Evolutionary conservation across 768 basidiomycete genomes (phyloP).

Genomic region (Lactarius deliciosus): DNA sequence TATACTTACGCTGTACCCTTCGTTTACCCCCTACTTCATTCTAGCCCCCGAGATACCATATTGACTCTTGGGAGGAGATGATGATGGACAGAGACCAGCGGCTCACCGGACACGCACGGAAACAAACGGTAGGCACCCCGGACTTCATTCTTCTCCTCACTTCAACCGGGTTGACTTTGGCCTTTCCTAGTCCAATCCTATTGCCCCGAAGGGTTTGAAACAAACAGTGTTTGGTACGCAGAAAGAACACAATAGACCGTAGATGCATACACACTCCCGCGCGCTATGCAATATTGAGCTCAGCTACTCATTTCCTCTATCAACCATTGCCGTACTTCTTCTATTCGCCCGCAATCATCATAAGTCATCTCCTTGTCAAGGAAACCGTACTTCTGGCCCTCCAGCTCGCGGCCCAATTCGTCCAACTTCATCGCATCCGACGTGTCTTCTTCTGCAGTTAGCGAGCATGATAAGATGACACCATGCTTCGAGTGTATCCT

Average conservation of each 20-base stretch:
- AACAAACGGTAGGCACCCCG: conserved; percentile 68
- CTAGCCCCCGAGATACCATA: conserved; percentile 78
- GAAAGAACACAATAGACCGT: conserved; percentile 30
- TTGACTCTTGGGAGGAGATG: conserved; percentile 93
- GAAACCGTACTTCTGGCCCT: conserved; percentile 43
- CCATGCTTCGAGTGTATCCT: conserved; percentile 66
- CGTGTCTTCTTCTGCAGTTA: conserved; percentile 27
- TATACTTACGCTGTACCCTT: conserved; percentile 4
- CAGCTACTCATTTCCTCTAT: conserved; percentile 35
- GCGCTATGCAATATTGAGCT: conserved; percentile 5
- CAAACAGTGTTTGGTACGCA: conserved; percentile 73
- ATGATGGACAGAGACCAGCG: conserved; percentile 92
- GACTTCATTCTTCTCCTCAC: conserved; percentile 1
- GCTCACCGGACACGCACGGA: conserved; percentile 82
- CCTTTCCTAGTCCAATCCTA: conserved; percentile 55
- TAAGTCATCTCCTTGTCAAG: conserved; percentile 33
- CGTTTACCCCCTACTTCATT: background rate
- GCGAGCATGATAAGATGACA: conserved; percentile 50
- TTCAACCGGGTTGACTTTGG: background rate
- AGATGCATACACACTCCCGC: conserved; percentile 1
- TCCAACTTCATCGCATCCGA: conserved; percentile 31
- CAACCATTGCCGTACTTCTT: conserved; percentile 38
- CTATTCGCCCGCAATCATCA: conserved; percentile 12
- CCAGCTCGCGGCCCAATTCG: conserved; percentile 33
- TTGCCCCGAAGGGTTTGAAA: conserved; percentile 67